These are phyloP conservation scores for Cladophialophora carrionii DNA, from an alignment of 2,329 filamentous ascomycete genomes.

Conservation along the genomic window DNA sequence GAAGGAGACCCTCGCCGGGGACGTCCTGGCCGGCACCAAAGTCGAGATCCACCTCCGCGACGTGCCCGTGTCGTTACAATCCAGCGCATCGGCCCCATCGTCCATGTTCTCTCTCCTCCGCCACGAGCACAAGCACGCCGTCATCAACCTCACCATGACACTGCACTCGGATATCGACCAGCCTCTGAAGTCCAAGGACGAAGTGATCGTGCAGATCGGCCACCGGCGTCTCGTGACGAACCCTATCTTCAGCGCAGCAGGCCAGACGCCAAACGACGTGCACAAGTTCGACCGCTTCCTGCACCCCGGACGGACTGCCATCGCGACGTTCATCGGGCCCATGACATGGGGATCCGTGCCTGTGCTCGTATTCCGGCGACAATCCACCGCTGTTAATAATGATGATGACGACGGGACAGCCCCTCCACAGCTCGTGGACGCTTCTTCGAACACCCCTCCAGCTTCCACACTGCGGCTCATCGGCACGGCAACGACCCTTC, in stretches of 20 bases:
- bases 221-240: slow-evolving; percentile 84
- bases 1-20: slow-evolving; percentile 84
- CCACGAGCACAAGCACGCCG: slow-evolving; percentile 92
- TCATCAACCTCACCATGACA: slow-evolving; percentile 86
- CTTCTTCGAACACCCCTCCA: slow-evolving; percentile 49
- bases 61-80: slow-evolving; percentile 59
- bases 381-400: neutral
- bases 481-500: slow-evolving; percentile 82
- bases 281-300: slow-evolving; percentile 95
- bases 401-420: slow-evolving; percentile 2
- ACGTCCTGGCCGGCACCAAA: slow-evolving; percentile 78
- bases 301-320: slow-evolving; percentile 84
- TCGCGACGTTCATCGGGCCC: slow-evolving; percentile 87
- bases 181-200: slow-evolving; percentile 87
- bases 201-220: slow-evolving; percentile 88
- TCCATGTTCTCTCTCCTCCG: slow-evolving; percentile 83
- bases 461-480: slow-evolving; percentile 67
- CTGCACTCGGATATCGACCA: slow-evolving; percentile 74
- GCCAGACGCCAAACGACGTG: slow-evolving; percentile 91
- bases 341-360: slow-evolving; percentile 93
- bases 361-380: slow-evolving; percentile 76
- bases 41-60: slow-evolving; percentile 76
- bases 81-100: slow-evolving; percentile 60
- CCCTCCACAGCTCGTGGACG: slow-evolving; percentile 43
- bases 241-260: slow-evolving; percentile 85